Percentiles rank a stretch among this genome's conserved stretches.
Evolutionary conservation across 1,284 basidiomycete genomes (phyloP).

Genomic region (Sanghuangporus weigelae): DNA sequence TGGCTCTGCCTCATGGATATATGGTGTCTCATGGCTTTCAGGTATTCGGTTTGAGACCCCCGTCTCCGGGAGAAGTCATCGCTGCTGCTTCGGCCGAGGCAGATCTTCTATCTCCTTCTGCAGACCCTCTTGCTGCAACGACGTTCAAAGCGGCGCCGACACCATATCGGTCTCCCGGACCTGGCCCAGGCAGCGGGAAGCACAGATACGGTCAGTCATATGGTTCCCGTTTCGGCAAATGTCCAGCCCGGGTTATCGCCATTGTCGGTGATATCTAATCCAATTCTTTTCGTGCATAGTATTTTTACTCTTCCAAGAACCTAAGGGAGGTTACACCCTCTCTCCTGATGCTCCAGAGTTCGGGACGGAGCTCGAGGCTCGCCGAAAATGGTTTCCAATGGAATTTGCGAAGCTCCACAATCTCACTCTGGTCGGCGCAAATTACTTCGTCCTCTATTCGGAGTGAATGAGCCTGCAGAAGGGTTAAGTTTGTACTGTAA

Average conservation of each 20-base stretch:
- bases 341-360: conserved; percentile 43
- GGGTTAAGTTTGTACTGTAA: no score
- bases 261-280: not conserved
- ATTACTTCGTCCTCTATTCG: conserved; percentile 38
- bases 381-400: conserved; percentile 49
- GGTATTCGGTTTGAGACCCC: conserved; percentile 53
- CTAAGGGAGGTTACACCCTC: conserved; percentile 35
- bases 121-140: conserved; percentile 29
- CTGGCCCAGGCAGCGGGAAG: conserved; percentile 47
- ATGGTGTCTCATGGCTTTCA: conserved; percentile 21
- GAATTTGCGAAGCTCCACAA: conserved; percentile 48
- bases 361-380: conserved; percentile 38
- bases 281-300: conserved; percentile 29
- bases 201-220: conserved; percentile 52
- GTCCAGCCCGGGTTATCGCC: no score
- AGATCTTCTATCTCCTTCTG: conserved; percentile 2
- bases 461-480: not conserved
- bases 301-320: conserved; percentile 60
- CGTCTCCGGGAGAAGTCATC: conserved; percentile 23
- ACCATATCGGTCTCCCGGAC: conserved; percentile 54
- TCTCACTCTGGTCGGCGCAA: conserved; percentile 54
- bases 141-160: conserved; percentile 45
- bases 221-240: not conserved
- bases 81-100: conserved; percentile 7
- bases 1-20: conserved; percentile 12